Evolutionary conservation across 78 protist genomes (phyloP).

Genomic region (Dictyostelium capitatum): DNA sequence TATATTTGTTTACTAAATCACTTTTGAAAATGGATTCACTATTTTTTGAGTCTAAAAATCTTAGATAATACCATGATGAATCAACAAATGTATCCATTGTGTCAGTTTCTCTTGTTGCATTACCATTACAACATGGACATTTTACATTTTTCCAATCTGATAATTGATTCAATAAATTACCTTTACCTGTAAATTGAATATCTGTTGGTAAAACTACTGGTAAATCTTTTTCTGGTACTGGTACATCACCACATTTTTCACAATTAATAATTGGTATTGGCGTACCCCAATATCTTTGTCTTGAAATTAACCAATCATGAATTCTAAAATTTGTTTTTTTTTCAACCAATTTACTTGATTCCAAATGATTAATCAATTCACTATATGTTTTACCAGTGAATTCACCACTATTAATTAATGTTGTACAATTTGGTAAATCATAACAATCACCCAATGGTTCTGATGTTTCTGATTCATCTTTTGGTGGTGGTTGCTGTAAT

Average conservation of each 20-base stretch:
- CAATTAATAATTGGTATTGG: conserved; percentile 96
- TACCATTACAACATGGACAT: conserved; percentile 81
- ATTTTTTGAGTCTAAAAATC: conserved; percentile 85
- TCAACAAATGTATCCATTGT: conserved; percentile 97
- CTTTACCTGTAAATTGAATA: conserved; percentile 71
- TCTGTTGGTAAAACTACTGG: conserved; percentile 90
- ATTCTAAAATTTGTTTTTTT: conserved; percentile 80
- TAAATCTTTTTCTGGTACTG: conserved; percentile 87
- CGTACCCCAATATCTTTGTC: conserved; percentile 97
- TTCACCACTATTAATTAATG: conserved; percentile 74
- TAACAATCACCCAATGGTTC: conserved; percentile 14
- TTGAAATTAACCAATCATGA: conserved; percentile 96
- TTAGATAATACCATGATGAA: conserved; percentile 92
- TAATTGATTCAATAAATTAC: conserved; percentile 51
- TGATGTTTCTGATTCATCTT: neutral
- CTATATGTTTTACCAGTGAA: conserved; percentile 1
- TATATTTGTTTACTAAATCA: conserved; percentile 24
- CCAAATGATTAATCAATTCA: conserved; percentile 64
- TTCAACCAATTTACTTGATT: neutral
- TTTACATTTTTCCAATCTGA: conserved; percentile 65
- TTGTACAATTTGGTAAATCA: conserved; percentile 44
- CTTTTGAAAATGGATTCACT: neutral
- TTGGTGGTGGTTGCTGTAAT: neutral
- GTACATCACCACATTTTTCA: conserved; percentile 81
- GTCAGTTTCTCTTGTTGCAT: conserved; percentile 91